Conservation (phyloP, 352 stramenopile genomes). For the Blastocystis sp. region DNA sequence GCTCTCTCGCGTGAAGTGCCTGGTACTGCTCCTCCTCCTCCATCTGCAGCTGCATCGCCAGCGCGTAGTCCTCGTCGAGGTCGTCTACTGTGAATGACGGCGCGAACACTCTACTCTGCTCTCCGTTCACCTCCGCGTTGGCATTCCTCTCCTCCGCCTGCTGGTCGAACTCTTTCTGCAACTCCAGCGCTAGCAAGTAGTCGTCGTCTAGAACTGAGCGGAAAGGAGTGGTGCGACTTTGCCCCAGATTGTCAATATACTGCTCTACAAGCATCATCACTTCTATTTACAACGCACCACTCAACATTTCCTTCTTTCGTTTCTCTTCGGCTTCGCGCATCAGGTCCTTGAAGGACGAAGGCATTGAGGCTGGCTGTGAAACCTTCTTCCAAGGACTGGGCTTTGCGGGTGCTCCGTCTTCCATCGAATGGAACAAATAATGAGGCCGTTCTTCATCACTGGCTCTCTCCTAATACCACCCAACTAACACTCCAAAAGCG, state of each 20-base stretch:
- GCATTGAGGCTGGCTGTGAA: neutral
- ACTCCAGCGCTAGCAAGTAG: slow-evolving; percentile 3
- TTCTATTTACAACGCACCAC: neutral
- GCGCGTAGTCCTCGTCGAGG: slow-evolving; percentile 18
- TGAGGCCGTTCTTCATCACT: neutral
- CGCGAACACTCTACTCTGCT: neutral
- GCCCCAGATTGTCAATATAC: neutral
- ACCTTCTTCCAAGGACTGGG: neutral
- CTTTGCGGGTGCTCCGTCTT: neutral
- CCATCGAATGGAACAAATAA: neutral
- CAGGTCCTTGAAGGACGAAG: neutral
- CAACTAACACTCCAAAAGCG: neutral
- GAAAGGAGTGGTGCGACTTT: neutral
- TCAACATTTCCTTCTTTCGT: neutral
- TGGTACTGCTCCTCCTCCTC: slow-evolving; percentile 46
- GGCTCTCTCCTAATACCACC: neutral
- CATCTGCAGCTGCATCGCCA: slow-evolving; percentile 49
- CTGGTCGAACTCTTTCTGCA: slow-evolving; percentile 41
- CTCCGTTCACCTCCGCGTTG: neutral
- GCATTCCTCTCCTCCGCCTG: neutral
- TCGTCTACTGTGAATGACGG: neutral
- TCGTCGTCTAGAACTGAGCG: slow-evolving; percentile 26
- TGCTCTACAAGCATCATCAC: slow-evolving; percentile 1
- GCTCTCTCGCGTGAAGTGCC: neutral
- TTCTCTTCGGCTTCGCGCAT: neutral